Percentiles rank a stretch among this genome's conserved stretches.
Evolutionary conservation across 495 filamentous ascomycete genomes (phyloP).

Genomic region (Xylaria acuta): DNA sequence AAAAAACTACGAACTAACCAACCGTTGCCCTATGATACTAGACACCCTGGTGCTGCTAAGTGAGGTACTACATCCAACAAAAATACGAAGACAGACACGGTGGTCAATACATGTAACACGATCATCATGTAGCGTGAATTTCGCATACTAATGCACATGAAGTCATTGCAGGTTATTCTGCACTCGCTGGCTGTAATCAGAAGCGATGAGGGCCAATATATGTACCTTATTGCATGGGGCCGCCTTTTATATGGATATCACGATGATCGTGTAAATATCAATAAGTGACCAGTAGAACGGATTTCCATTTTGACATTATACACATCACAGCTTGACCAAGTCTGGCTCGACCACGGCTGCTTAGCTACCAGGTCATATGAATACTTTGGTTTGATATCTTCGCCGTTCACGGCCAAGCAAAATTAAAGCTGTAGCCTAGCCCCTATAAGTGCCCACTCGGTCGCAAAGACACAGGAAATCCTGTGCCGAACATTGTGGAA

Average conservation of each 20-base stretch:
- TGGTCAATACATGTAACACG: neutral
- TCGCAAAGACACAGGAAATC: neutral
- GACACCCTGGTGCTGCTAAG: neutral
- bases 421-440: slow-evolving; percentile 4
- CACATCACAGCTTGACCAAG: neutral
- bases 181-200: neutral
- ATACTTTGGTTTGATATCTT: neutral
- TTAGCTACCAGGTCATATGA: neutral
- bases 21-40: neutral
- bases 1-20: too few species aligned
- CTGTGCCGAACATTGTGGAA: neutral
- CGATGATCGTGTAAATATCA: neutral
- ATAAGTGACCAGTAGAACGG: neutral
- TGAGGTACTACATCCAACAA: neutral
- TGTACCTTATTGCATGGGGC: neutral
- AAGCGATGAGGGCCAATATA: neutral
- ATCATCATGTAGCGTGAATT: neutral
- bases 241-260: neutral
- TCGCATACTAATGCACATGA: neutral
- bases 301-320: neutral
- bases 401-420: neutral
- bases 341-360: neutral
- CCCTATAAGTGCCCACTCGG: slow-evolving; percentile 1
- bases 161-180: neutral
- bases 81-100: neutral